Conservation (phyloP, 1,139 yeast species). For the Diutina scorzettiae region DNA sequence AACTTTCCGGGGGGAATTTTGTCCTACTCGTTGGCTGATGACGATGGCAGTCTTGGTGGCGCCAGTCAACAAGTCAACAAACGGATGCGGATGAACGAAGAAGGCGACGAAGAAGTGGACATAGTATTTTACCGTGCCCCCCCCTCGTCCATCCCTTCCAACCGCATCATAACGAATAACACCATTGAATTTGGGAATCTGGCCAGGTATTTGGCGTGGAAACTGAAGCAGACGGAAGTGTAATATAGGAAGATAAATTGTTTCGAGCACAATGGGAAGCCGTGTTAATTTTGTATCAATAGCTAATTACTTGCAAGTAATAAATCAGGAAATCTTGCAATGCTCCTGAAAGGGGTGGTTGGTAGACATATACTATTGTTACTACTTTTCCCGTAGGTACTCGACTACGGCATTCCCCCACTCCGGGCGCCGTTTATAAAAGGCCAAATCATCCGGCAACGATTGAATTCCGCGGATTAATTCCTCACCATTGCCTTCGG, state of each 20-base stretch:
- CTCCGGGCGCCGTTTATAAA: constrained; percentile 44
- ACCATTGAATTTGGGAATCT: constrained; percentile 42
- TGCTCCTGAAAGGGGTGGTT: no score
- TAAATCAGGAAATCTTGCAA: no score
- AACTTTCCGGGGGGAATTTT: constrained; percentile 31
- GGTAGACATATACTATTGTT: not conserved
- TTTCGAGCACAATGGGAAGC: no score
- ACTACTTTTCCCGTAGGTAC: constrained; percentile 17
- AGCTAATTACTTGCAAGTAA: no score
- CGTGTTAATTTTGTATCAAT: no score
- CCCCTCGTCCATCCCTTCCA: constrained; percentile 42
- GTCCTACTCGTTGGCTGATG: constrained; percentile 17
- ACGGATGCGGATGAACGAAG: not conserved
- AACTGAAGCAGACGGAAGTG: constrained; percentile 12
- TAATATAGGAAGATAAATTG: no score
- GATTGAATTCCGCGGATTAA: constrained; percentile 47
- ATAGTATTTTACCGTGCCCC: constrained; percentile 75
- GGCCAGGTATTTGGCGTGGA: constrained; percentile 64
- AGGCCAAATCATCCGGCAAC: constrained; percentile 45
- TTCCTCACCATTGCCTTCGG: constrained; percentile 28
- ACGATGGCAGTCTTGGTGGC: not conserved
- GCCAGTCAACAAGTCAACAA: not conserved
- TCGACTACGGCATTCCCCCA: constrained; percentile 58
- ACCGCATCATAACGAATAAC: constrained; percentile 27
- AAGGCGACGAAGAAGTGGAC: constrained; percentile 5